phyloP scores from a whole-genome alignment of 2,329 filamentous ascomycete genomes.

The Calonectria multiphialidica region DNA sequence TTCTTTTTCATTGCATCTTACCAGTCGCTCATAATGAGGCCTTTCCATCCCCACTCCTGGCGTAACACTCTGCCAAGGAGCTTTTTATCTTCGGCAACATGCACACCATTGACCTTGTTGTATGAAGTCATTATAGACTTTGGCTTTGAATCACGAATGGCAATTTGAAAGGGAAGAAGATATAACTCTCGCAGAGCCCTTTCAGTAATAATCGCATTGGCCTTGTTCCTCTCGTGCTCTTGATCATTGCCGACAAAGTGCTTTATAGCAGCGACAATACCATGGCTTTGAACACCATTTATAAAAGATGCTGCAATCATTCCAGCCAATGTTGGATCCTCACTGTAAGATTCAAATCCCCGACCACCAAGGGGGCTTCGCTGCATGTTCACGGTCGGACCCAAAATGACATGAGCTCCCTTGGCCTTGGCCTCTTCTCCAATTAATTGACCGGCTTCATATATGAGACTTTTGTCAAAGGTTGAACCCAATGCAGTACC shows the following conservation, averaged over 20 bases:
- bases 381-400: not conserved
- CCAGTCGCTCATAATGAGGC: conserved; percentile 49
- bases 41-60: conserved; percentile 11
- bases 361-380: not conserved
- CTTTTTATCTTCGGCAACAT: not conserved
- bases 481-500: not conserved
- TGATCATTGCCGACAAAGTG: conserved; percentile 47
- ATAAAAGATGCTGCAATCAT: not conserved
- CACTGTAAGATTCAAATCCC: not conserved
- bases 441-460: not conserved
- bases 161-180: not conserved
- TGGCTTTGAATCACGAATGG: not conserved
- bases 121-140: conserved; percentile 16
- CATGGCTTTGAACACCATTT: not conserved
- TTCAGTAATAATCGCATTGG: not conserved
- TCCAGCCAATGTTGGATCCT: not conserved
- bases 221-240: conserved; percentile 63
- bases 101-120: conserved; percentile 39
- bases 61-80: conserved; percentile 39
- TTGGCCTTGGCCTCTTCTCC: not conserved
- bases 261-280: conserved; percentile 15
- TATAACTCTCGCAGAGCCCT: not conserved
- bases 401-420: not conserved
- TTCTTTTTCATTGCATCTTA: not conserved
- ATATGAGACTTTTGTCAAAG: not conserved